These are phyloP conservation scores for Volvariella volvacea DNA, from an alignment of 1,284 basidiomycete species.

Conservation along the genomic window DNA sequence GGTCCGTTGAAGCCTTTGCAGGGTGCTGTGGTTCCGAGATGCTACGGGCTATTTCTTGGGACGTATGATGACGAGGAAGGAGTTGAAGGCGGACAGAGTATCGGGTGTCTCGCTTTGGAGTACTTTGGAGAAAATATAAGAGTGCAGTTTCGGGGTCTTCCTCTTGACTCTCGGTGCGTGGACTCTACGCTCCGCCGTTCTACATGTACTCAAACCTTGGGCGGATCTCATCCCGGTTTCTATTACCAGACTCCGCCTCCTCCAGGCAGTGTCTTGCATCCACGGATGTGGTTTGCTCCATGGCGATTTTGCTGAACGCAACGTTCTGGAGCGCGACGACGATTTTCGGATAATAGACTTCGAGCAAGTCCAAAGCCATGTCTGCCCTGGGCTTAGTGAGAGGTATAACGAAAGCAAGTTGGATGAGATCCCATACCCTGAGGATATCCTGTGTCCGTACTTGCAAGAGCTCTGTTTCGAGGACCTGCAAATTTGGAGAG, in stretches of 20 bases:
- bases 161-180: slow-evolving; percentile 24
- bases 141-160: slow-evolving; percentile 20
- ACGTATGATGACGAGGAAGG: slow-evolving; percentile 13
- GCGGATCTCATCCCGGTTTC: too few relatives aligned
- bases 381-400: slow-evolving; percentile 21
- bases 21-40: slow-evolving; percentile 22
- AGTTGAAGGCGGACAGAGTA: slow-evolving; percentile 14
- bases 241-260: slow-evolving; percentile 19
- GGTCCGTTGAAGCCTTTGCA: slow-evolving; percentile 23
- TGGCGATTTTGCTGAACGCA: slow-evolving; percentile 30
- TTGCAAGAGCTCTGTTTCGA: slow-evolving; percentile 23
- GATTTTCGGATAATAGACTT: slow-evolving; percentile 32
- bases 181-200: slow-evolving; percentile 1
- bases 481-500: slow-evolving; percentile 20
- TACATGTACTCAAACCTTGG: not conserved
- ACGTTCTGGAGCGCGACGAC: slow-evolving; percentile 24
- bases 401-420: slow-evolving; percentile 15
- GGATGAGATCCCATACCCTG: slow-evolving; percentile 14
- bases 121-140: slow-evolving; percentile 26
- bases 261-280: slow-evolving; percentile 23
- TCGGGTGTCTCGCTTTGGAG: slow-evolving; percentile 29
- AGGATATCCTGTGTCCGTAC: slow-evolving; percentile 22
- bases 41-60: slow-evolving; percentile 27
- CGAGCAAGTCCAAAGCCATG: slow-evolving; percentile 22
- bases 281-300: slow-evolving; percentile 27